Base-by-base conservation (phyloP, 805 yeast species). In the Komagataella phaffii region DNA sequence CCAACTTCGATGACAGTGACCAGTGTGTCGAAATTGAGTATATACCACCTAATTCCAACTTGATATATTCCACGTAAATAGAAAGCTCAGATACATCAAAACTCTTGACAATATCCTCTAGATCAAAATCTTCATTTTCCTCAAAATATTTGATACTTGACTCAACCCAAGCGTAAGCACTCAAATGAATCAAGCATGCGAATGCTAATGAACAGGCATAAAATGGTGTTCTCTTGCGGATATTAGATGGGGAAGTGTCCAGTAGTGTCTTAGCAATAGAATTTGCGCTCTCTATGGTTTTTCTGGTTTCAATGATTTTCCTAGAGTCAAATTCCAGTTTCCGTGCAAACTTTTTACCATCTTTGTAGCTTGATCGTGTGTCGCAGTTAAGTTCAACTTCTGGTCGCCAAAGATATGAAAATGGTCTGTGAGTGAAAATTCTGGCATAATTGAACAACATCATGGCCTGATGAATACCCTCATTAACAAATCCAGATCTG, bases 121-220 rank as follows among this genome's bases (percentile, higher is more conserved):
- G 52, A 3, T 49, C 47, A 4, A 52, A 46, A 12, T 18, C 48
- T 24, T 52, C 47, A 17, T 53, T 47, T 3, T 54, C 56, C 12
- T 53, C 55, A 14, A 58, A 46, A 6, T 57, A 51, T 6, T 51
- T 50, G 17, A 66, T 52, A 46, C 69, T 64, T 10, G 74, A 70
- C 21, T 75, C 75, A 3, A 73, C 70, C 81, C 81, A 76, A 2
- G 77, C 64, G 55, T 73, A 76, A 0, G 80, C 77, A 52, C 79
- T 75, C 10, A 76, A 57, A 60, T 76, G 80, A 14, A 76, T 78
- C 45, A 76, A 59, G 6, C 76, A 70, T 0, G 79, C 73, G 59
- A 76, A 74, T 3, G 81, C 81, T 49, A 76, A 61, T 0, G 79
- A 73, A 56, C 81, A 76, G 0, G 80, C 80, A 58, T 68, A 68